Base-by-base conservation (phyloP, 2,329 filamentous ascomycete species). In the Phialophora macrospora region DNA sequence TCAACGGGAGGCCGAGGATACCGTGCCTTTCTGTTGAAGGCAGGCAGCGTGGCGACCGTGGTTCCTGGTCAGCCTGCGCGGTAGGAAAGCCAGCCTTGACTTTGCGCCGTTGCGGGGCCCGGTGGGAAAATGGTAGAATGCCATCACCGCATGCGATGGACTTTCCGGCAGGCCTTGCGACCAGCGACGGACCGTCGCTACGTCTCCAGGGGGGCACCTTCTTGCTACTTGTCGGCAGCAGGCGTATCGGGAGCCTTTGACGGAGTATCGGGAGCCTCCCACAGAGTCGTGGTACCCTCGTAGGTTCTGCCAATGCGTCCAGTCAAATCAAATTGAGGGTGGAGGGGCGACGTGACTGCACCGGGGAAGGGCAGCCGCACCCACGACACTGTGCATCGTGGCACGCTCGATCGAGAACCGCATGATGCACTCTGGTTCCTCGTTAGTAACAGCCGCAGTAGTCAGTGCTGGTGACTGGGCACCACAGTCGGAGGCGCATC, bases 191-290 rank as follows among this genome's bases (percentile, higher is more conserved):
- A 22, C 48, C 48, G 48, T 28, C 2, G 20, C 48, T 8, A 17
- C 11, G 48, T 51, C 48, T 26, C 26, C 48, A 51, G 48, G 48
- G 48, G 46, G 48, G 20, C 48, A 9, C n/a, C 17, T 48, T 48
- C 8, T 22, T 28, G 9, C 6, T 22, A 51, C 38, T 51, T 24
- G 24, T 28, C 48, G 26, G 48, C 20, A 26, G 20, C 46, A 22
- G n/a, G 20, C 24, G 20, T 49, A 49, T 9, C 24, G 46, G 20
- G 6, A 26, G 30, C 44, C 17, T 5, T 3, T 11, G 9, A 48
- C 17, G 17, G 17, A 51, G 20, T 51, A 49, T 9, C 24, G 46
- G 20, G 6, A 26, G 30, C 44, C 17, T 5, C 5, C 4, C 8
- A 48, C 17, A 6, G 17, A 51, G 20, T 51, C 22, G 32, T 32